These are phyloP conservation scores for Naganishia sp. DNA, from an alignment of 1,284 basidiomycete genomes.

Conservation along the genomic window DNA sequence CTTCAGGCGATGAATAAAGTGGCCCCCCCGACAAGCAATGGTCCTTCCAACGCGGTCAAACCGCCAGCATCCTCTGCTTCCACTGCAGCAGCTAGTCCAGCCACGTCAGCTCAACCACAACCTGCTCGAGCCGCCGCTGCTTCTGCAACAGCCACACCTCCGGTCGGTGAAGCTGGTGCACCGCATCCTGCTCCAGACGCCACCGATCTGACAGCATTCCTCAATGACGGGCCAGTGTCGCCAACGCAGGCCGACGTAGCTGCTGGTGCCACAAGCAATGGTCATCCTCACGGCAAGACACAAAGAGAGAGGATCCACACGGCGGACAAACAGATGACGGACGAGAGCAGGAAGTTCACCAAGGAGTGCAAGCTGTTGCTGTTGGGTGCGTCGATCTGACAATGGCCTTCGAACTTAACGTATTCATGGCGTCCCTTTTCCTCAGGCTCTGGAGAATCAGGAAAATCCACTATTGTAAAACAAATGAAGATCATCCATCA, in stretches of 20 bases:
- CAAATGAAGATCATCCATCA: constrained; percentile 99
- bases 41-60: background rate
- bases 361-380: constrained; percentile 94
- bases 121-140: background rate
- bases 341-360: constrained; percentile 65
- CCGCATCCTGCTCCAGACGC: background rate
- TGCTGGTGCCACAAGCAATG: constrained; percentile 5
- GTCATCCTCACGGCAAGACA: constrained; percentile 7
- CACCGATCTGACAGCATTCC: constrained; percentile 10
- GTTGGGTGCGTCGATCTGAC: constrained; percentile 64
- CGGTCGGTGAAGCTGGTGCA: background rate
- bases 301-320: constrained; percentile 65
- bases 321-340: constrained; percentile 61
- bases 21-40: background rate
- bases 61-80: background rate
- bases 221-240: constrained; percentile 24
- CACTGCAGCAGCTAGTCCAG: background rate
- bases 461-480: constrained; percentile 95
- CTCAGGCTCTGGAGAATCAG: constrained; percentile 77
- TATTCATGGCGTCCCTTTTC: background rate
- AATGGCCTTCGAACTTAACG: background rate
- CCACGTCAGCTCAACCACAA: background rate
- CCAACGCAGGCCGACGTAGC: constrained; percentile 19
- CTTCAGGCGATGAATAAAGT: background rate
- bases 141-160: background rate